Conservation (phyloP, 208 protist genomes). For the Leptomonas seymouri region DNA sequence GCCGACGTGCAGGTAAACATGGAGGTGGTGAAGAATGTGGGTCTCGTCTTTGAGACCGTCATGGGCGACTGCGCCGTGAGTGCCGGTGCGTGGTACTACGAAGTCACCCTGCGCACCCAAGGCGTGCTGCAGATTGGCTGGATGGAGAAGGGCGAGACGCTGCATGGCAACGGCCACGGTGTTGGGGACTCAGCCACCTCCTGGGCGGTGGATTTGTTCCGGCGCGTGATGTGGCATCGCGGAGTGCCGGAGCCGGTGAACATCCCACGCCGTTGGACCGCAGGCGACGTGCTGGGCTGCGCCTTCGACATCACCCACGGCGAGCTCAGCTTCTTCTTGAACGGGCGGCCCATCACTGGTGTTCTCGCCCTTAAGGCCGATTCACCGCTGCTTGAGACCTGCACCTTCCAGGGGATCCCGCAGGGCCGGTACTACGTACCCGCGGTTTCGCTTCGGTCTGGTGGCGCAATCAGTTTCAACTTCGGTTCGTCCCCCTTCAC, state of each 20-base stretch:
- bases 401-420: slow-evolving; percentile 50
- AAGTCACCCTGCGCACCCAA: slow-evolving; percentile 87
- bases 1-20: slow-evolving; percentile 74
- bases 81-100: slow-evolving; percentile 91
- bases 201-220: slow-evolving; percentile 90
- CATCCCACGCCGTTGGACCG: slow-evolving; percentile 69
- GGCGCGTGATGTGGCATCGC: slow-evolving; percentile 87
- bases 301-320: slow-evolving; percentile 72
- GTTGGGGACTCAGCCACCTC: slow-evolving; percentile 86
- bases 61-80: slow-evolving; percentile 77
- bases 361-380: slow-evolving; percentile 18
- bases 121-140: slow-evolving; percentile 94
- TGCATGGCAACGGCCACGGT: slow-evolving; percentile 37
- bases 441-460: slow-evolving; percentile 82
- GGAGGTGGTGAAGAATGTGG: slow-evolving; percentile 78
- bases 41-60: slow-evolving; percentile 72
- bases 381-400: slow-evolving; percentile 33
- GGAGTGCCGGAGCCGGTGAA: slow-evolving; percentile 62
- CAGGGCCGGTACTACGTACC: slow-evolving; percentile 60
- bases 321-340: slow-evolving; percentile 85
- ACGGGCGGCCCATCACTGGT: slow-evolving; percentile 72
- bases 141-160: slow-evolving; percentile 43
- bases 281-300: slow-evolving; percentile 91
- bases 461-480: slow-evolving; percentile 86
- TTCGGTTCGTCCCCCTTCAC: slow-evolving; percentile 88